These are phyloP conservation scores for Ophiocordyceps camponoti-floridani DNA, from an alignment of 2,329 filamentous ascomycete species.

Conservation along the genomic window DNA sequence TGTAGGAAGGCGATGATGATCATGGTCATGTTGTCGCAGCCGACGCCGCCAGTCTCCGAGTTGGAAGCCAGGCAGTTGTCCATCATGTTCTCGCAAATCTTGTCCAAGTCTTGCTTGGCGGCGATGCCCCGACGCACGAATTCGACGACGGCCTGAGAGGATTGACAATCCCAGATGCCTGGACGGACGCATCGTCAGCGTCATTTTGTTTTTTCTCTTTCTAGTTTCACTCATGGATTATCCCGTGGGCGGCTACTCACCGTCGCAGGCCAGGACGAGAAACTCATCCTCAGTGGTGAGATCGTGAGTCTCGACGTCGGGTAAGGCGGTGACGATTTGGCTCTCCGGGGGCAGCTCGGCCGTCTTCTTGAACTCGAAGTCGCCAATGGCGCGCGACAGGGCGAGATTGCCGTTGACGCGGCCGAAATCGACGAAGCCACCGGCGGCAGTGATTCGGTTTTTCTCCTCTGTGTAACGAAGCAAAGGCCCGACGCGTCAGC, in stretches of 20 bases:
- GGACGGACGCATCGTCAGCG: not conserved
- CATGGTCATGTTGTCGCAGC: slow-evolving; percentile 99
- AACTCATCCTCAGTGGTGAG: slow-evolving; percentile 91
- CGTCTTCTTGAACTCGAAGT: slow-evolving; percentile 99
- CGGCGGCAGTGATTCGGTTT: slow-evolving; percentile 84
- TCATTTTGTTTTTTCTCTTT: too few relatives aligned
- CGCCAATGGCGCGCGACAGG: slow-evolving; percentile 88
- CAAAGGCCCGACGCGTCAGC: slow-evolving; percentile 5
- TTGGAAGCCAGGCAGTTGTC: slow-evolving; percentile 97
- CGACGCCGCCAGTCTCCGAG: slow-evolving; percentile 92
- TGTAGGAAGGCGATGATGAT: slow-evolving; percentile 73
- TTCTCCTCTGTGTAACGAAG: slow-evolving; percentile 53
- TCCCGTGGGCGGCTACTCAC: slow-evolving; percentile 31
- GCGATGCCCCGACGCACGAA: slow-evolving; percentile 94
- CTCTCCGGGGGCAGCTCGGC: slow-evolving; percentile 93
- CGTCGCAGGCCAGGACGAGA: slow-evolving; percentile 79
- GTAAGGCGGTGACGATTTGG: slow-evolving; percentile 94
- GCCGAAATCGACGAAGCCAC: slow-evolving; percentile 95
- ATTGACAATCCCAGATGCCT: slow-evolving; percentile 99
- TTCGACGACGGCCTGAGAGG: slow-evolving; percentile 90
- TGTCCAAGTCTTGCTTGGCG: slow-evolving; percentile 82
- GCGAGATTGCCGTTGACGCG: slow-evolving; percentile 97
- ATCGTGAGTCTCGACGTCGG: slow-evolving; percentile 84
- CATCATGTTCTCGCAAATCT: slow-evolving; percentile 99
- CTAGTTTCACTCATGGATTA: too few relatives aligned